Evolutionary conservation across 23 red algal genomes (phyloP), one percentile per base, ranked within the genome.

Genomic region (Cyanidiococcus yangmingshanensis): DNA sequence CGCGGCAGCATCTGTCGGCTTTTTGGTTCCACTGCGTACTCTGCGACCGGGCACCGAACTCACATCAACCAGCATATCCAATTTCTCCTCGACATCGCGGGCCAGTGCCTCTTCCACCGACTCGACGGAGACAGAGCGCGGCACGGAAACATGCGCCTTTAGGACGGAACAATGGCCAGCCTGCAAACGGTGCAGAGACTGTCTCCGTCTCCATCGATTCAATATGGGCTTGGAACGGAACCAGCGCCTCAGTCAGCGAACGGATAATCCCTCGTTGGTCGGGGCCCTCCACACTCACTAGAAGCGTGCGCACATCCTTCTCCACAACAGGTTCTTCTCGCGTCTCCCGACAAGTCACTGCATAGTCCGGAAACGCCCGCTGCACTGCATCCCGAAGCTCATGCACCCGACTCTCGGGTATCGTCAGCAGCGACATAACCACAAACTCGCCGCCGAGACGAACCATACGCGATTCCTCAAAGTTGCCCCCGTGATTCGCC

Each of bases 371-470:
- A 37, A 95, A 81, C 35, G 82, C 35, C 1, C 59, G 39, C 38
- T 89, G 38, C 27, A 95, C n/a, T 38, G 76, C 7, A 0, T 74
- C 37, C 16, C 76, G 82, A 31, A 95, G 41, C 17, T 58, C 51
- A 12, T 59, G 58, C 1, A 68, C 37, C 18, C 68, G 57, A 24
- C 75, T 37, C 39, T 34, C 41, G 58, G 82, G 41, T 51, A 90
- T 58, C 75, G 75, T 82, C 41, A 96, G 37, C 79, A 87, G 77
- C 15, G 82, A 79, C 41, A 96, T 96, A 68, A 96, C 87, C 41
- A 82, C 86, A 67, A 96, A 96, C 75, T 96, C 92, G 15, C 92
- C 92, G 74, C 92, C 92, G 12, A 96, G 75, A 50, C 82, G 86
- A 33, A 86, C 92, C 92, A 96, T 96, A 21, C 88, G 82, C 30